Percentiles rank a stretch among this genome's conserved stretches.
phyloP scores from a whole-genome alignment of 2,329 filamentous ascomycete genomes.

The Claviceps quebecensis region DNA sequence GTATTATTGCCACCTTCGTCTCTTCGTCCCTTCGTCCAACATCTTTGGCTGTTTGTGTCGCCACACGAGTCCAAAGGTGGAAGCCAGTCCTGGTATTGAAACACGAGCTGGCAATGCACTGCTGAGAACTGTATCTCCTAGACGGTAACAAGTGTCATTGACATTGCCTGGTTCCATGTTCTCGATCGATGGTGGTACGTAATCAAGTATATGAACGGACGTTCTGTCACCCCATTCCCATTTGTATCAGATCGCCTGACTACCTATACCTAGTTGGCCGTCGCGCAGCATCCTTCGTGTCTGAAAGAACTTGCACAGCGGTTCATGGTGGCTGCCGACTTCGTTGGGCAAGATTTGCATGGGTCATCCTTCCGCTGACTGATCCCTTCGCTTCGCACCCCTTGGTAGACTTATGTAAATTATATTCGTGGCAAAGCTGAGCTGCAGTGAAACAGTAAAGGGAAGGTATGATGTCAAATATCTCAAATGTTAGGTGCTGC shows the following conservation, averaged over 20 bases:
- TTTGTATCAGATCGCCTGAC: neutral
- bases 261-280: neutral
- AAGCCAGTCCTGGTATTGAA: neutral
- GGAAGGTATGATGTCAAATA: too few relatives aligned
- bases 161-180: too few relatives aligned
- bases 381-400: too few relatives aligned
- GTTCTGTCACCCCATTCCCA: neutral
- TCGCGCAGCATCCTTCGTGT: neutral
- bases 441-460: too few relatives aligned
- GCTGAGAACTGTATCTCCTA: neutral
- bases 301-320: too few relatives aligned
- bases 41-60: neutral
- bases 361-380: too few relatives aligned
- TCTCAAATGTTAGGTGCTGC: too few relatives aligned
- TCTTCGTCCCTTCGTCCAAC: neutral
- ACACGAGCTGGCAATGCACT: neutral
- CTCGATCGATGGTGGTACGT: neutral
- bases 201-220: neutral
- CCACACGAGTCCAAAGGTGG: neutral
- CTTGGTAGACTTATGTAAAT: too few relatives aligned
- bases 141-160: neutral
- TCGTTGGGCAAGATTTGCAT: too few relatives aligned
- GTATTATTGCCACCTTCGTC: neutral
- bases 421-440: too few relatives aligned
- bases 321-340: too few relatives aligned